phyloP scores from a whole-genome alignment of 768 basidiomycete genomes.

The Butyriboletus loyo region DNA sequence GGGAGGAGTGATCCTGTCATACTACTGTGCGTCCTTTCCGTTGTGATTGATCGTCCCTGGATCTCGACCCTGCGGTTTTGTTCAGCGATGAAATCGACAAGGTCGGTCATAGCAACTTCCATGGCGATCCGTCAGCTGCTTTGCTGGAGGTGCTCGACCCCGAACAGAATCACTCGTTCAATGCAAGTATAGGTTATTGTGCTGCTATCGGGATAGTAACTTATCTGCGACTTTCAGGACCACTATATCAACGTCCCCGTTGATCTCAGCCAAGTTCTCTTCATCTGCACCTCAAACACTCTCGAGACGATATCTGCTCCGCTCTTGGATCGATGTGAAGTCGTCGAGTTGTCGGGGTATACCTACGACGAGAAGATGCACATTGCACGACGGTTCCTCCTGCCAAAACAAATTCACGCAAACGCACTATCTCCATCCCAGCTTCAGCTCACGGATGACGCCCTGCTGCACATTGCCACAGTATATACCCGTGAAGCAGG shows the following conservation, averaged over 20 bases:
- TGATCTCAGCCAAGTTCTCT: slow-evolving; percentile 83
- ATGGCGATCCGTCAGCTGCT: slow-evolving; percentile 90
- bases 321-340: slow-evolving; percentile 85
- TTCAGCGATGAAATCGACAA: slow-evolving; percentile 86
- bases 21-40: slow-evolving; percentile 45
- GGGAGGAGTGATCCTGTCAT: slow-evolving; percentile 79
- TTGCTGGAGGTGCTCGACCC: slow-evolving; percentile 91
- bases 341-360: slow-evolving; percentile 81
- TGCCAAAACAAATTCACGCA: slow-evolving; percentile 82
- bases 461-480: slow-evolving; percentile 68
- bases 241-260: slow-evolving; percentile 90
- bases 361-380: slow-evolving; percentile 90
- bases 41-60: not conserved
- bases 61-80: not conserved
- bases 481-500: slow-evolving; percentile 90
- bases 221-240: slow-evolving; percentile 48
- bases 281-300: slow-evolving; percentile 90
- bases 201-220: not conserved
- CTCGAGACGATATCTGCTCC: slow-evolving; percentile 88
- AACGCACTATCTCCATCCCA: slow-evolving; percentile 68
- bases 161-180: slow-evolving; percentile 85
- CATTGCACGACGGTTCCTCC: slow-evolving; percentile 81
- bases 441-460: slow-evolving; percentile 64
- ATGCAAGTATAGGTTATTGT: slow-evolving; percentile 40
- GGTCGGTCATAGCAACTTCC: slow-evolving; percentile 80